A percentile compares a stretch with the other conserved stretches of the same genome.
These are phyloP conservation scores for Viola odorata DNA, from an alignment of 345 rosid species.

Conservation along the genomic window DNA sequence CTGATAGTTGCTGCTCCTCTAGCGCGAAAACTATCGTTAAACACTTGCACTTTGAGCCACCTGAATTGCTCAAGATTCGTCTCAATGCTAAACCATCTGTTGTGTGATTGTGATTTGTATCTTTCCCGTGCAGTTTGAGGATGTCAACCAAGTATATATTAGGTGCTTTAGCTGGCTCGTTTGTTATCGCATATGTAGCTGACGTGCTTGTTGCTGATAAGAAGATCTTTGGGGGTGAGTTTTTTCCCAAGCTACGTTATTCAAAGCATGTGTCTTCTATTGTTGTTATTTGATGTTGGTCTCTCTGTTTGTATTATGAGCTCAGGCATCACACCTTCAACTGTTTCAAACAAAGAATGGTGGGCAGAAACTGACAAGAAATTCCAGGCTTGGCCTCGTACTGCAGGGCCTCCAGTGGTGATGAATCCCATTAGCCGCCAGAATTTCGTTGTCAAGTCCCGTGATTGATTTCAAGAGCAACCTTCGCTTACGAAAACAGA, in stretches of 20 bases:
- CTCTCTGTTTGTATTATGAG: background rate
- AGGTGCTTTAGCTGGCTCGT: constrained; percentile 48
- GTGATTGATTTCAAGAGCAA: constrained; percentile 6
- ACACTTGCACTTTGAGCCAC: too few relatives aligned
- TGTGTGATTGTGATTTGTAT: background rate
- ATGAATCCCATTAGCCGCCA: constrained; percentile 94
- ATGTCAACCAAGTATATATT: constrained; percentile 59
- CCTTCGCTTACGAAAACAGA: too few relatives aligned
- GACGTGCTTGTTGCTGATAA: constrained; percentile 52
- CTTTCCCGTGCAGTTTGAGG: constrained; percentile 19
- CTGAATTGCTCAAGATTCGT: too few relatives aligned
- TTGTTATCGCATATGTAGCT: constrained; percentile 48
- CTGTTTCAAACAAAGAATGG: constrained; percentile 70
- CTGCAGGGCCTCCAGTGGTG: constrained; percentile 91
- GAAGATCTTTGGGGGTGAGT: constrained; percentile 81
- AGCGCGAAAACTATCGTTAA: too few relatives aligned
- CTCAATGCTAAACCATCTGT: too few relatives aligned
- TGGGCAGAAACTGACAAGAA: constrained; percentile 81
- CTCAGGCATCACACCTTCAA: constrained; percentile 66
- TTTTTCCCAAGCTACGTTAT: background rate
- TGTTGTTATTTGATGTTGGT: background rate
- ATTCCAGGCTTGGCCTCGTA: constrained; percentile 96
- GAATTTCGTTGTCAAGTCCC: constrained; percentile 69
- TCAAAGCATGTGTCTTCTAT: background rate
- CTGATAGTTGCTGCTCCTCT: too few relatives aligned